Evolutionary conservation across 805 yeast genomes (phyloP).

Genomic region (Pichia thaimueangensis): DNA sequence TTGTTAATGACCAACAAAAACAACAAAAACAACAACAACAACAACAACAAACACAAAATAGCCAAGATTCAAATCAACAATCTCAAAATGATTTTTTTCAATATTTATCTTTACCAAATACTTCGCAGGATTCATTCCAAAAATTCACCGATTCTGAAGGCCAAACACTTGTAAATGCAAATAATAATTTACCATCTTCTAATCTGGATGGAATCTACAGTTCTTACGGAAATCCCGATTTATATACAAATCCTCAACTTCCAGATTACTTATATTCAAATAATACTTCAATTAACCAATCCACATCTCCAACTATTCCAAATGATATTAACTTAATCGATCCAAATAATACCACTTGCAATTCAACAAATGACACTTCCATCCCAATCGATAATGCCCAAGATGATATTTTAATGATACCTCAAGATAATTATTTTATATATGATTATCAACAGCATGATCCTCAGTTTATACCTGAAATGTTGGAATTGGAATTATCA

Average conservation of each 20-base stretch:
- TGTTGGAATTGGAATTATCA: conserved; percentile 23
- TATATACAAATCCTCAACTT: conserved; percentile 21
- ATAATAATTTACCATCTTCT: conserved; percentile 4
- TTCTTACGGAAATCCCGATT: conserved; percentile 26
- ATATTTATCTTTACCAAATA: conserved; percentile 20
- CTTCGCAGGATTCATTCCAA: conserved; percentile 24
- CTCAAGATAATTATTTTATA: conserved; percentile 26
- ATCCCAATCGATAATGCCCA: conserved; percentile 1
- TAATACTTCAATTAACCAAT: background rate
- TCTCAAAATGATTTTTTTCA: conserved; percentile 18
- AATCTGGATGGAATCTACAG: conserved; percentile 21
- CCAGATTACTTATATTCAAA: conserved; percentile 22
- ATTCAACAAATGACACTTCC: conserved; percentile 1
- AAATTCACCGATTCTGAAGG: conserved; percentile 3
- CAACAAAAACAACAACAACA: conserved; percentile 10
- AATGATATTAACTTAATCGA: background rate
- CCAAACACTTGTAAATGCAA: conserved; percentile 1
- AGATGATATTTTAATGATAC: conserved; percentile 26
- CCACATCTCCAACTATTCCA: background rate
- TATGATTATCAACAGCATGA: conserved; percentile 24
- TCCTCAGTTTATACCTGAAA: conserved; percentile 24
- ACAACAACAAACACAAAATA: background rate
- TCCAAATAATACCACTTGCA: background rate
- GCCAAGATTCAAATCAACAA: background rate
- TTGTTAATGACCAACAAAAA: conserved; percentile 9